Conservation (phyloP, 2,329 filamentous ascomycete species). For the Thielaviopsis musarum region DNA sequence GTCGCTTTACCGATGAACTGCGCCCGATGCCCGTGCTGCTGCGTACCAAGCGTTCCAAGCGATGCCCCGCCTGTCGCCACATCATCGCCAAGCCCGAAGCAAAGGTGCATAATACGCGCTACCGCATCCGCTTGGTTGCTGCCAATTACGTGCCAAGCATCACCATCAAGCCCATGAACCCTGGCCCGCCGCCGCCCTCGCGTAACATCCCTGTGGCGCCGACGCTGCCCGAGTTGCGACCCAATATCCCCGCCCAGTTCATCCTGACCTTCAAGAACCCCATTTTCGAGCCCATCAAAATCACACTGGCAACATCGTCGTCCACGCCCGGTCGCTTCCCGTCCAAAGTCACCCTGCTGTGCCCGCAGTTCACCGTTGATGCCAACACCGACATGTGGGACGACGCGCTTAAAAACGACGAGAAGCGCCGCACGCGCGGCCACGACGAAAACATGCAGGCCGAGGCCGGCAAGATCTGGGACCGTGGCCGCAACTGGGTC, state of each 20-base stretch:
- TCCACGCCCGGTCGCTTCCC: slow-evolving; percentile 60
- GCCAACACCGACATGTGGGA: slow-evolving; percentile 82
- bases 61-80: slow-evolving; percentile 81
- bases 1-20: slow-evolving; percentile 53
- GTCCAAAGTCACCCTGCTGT: slow-evolving; percentile 77
- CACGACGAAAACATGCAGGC: slow-evolving; percentile 21
- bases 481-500: slow-evolving; percentile 84
- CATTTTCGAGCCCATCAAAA: slow-evolving; percentile 75
- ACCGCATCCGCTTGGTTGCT: slow-evolving; percentile 82
- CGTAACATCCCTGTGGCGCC: slow-evolving; percentile 12
- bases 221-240: slow-evolving; percentile 28
- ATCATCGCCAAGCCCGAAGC: slow-evolving; percentile 89
- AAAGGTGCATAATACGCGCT: slow-evolving; percentile 76
- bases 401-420: slow-evolving; percentile 53
- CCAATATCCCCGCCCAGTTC: slow-evolving; percentile 51
- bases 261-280: slow-evolving; percentile 86
- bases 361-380: slow-evolving; percentile 84
- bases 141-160: slow-evolving; percentile 76
- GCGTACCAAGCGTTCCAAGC: slow-evolving; percentile 83
- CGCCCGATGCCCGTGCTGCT: slow-evolving; percentile 70
- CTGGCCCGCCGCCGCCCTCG: slow-evolving; percentile 11
- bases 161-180: slow-evolving; percentile 45
- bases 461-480: slow-evolving; percentile 93
- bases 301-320: slow-evolving; percentile 73
- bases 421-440: slow-evolving; percentile 24